Evolutionary conservation across 140 eudicot species (phyloP).

Genomic region (Ambrosia hybrid): DNA sequence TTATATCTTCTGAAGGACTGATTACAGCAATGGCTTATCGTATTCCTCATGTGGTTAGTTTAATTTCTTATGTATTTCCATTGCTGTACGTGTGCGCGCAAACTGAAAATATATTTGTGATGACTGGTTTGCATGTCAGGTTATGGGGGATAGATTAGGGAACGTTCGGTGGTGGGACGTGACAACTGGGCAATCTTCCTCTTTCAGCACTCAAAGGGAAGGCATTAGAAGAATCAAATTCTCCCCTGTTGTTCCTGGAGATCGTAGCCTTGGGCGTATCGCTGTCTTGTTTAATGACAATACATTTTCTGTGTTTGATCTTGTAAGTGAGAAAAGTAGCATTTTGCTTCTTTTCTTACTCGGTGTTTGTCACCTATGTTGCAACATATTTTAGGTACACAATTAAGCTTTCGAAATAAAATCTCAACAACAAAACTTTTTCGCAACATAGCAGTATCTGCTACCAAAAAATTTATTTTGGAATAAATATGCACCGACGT

Average conservation of each 20-base stretch:
- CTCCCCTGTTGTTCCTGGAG: conserved; percentile 98
- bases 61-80: background rate
- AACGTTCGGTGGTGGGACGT: conserved; percentile 99
- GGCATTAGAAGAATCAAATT: conserved; percentile 95
- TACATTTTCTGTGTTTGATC: conserved; percentile 91
- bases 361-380: conserved; percentile 21
- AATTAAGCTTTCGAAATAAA: background rate
- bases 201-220: conserved; percentile 92
- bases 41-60: conserved; percentile 92
- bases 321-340: conserved; percentile 63
- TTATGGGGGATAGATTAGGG: conserved; percentile 97
- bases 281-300: conserved; percentile 94
- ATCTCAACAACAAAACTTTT: too few species aligned
- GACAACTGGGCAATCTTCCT: conserved; percentile 91
- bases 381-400: conserved; percentile 25
- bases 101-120: background rate
- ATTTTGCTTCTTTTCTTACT: conserved; percentile 31
- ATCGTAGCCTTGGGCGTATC: conserved; percentile 92
- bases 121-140: conserved; percentile 48
- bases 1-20: conserved; percentile 81
- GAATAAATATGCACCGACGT: background rate
- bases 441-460: too few species aligned
- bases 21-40: conserved; percentile 98
- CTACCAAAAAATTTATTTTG: background rate
- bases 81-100: background rate